phyloP scores from a whole-genome alignment of 768 basidiomycete genomes.

The Cyclocybe cylindracea region DNA sequence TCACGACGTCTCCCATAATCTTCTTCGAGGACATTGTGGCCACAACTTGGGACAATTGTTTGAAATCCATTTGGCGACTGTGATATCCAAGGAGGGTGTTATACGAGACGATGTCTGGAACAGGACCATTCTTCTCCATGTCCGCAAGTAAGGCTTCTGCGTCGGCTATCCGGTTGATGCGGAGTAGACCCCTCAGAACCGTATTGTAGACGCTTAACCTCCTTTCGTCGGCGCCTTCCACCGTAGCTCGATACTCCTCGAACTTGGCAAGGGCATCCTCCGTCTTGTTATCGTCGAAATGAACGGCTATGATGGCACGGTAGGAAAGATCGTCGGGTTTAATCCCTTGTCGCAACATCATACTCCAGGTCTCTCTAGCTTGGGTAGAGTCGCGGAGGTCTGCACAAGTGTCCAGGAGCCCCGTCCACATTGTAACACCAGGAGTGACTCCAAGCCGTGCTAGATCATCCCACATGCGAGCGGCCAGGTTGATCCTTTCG shows the following conservation, averaged over 20 bases:
- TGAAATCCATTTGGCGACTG: conserved; percentile 62
- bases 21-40: conserved; percentile 53
- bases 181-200: conserved; percentile 69
- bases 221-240: conserved; percentile 23
- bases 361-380: conserved; percentile 61
- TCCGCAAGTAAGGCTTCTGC: conserved; percentile 41
- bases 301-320: conserved; percentile 65
- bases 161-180: conserved; percentile 35
- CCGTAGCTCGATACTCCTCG: conserved; percentile 45
- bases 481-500: conserved; percentile 57
- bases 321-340: conserved; percentile 66
- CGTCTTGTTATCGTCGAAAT: conserved; percentile 51
- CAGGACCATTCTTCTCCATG: conserved; percentile 53
- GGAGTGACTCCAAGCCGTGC: conserved; percentile 45
- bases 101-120: conserved; percentile 73
- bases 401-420: conserved; percentile 65
- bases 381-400: conserved; percentile 49
- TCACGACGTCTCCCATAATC: conserved; percentile 76
- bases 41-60: conserved; percentile 57
- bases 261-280: conserved; percentile 57
- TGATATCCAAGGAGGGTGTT: conserved; percentile 80
- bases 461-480: conserved; percentile 72
- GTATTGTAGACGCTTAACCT: conserved; percentile 65
- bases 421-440: conserved; percentile 67
- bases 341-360: conserved; percentile 58